A percentile compares a stretch with the other conserved stretches of the same genome.
phyloP scores from a whole-genome alignment of 306 rosid genomes.

The Rosa multiflora region DNA sequence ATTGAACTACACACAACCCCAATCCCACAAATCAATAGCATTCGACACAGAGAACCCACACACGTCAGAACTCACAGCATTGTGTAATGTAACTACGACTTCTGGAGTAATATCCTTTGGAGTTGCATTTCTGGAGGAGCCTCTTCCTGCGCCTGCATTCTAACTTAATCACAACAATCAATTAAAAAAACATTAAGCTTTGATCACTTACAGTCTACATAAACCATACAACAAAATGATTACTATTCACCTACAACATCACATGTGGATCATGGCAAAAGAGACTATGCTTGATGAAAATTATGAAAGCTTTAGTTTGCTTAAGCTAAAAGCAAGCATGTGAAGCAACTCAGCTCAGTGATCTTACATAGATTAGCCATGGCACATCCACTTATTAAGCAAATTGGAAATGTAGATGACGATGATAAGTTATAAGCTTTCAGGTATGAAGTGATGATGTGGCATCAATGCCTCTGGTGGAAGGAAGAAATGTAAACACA shows the following conservation, averaged over 20 bases:
- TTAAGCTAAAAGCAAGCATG: too few species aligned
- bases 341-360: too few species aligned
- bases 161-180: conserved; percentile 43
- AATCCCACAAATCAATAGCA: conserved; percentile 32
- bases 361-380: too few species aligned
- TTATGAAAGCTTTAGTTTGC: too few species aligned
- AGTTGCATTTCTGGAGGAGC: conserved; percentile 54
- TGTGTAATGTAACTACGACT: conserved; percentile 53
- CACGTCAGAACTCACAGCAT: conserved; percentile 5
- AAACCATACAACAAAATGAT: conserved; percentile 1
- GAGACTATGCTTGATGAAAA: too few species aligned
- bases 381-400: too few species aligned
- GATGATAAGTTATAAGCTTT: too few species aligned
- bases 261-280: conserved; percentile 75
- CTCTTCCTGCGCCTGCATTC: conserved; percentile 96
- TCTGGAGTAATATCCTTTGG: conserved; percentile 72
- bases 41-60: conserved; percentile 14
- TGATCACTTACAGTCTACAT: background rate
- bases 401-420: too few species aligned
- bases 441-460: too few species aligned
- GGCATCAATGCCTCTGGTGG: background rate
- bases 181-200: conserved; percentile 7
- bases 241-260: conserved; percentile 68
- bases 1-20: conserved; percentile 57
- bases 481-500: conserved; percentile 16